Evolutionary conservation across 352 stramenopile species (phyloP).

Genomic region (Phytophthora pisi): DNA sequence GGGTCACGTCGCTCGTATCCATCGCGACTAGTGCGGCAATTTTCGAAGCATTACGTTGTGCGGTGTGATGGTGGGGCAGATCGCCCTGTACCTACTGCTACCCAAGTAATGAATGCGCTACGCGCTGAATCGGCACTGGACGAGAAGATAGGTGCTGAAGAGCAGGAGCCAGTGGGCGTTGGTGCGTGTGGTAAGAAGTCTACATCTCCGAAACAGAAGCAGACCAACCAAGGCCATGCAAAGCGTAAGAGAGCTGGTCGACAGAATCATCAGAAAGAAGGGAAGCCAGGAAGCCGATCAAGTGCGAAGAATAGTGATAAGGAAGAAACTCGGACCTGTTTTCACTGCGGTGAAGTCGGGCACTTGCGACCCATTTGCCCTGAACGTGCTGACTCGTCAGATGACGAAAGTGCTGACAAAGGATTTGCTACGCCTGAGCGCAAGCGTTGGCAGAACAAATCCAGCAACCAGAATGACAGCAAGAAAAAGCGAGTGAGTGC

Average conservation of each 20-base stretch:
- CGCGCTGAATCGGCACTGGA: not conserved
- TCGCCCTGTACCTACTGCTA: slow-evolving; percentile 4
- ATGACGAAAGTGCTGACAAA: not conserved
- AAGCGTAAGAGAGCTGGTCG: slow-evolving; percentile 9
- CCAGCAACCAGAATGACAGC: not conserved
- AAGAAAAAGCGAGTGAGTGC: slow-evolving; percentile 2
- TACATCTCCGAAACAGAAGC: not conserved
- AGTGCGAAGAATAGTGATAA: not conserved
- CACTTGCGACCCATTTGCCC: slow-evolving; percentile 9
- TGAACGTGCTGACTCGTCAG: slow-evolving; percentile 1
- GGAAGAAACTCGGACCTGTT: slow-evolving; percentile 1
- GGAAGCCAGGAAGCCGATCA: not conserved
- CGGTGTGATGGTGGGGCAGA: not conserved
- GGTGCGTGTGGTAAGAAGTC: slow-evolving; percentile 16
- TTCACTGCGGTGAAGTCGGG: slow-evolving; percentile 12
- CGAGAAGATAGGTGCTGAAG: slow-evolving; percentile 9
- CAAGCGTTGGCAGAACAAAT: slow-evolving; percentile 18
- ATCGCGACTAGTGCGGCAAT: slow-evolving; percentile 18
- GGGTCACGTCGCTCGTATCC: slow-evolving; percentile 2
- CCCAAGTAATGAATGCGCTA: not conserved
- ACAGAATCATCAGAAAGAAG: not conserved
- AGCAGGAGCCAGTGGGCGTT: slow-evolving; percentile 3
- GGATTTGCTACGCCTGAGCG: slow-evolving; percentile 6
- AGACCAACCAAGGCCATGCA: slow-evolving; percentile 1
- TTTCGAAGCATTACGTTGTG: slow-evolving; percentile 19